Percentiles rank a stretch among this genome's conserved stretches.
These are phyloP conservation scores for Paracorniculantispora psalliotae DNA, from an alignment of 2,329 filamentous ascomycete species.

Conservation along the genomic window DNA sequence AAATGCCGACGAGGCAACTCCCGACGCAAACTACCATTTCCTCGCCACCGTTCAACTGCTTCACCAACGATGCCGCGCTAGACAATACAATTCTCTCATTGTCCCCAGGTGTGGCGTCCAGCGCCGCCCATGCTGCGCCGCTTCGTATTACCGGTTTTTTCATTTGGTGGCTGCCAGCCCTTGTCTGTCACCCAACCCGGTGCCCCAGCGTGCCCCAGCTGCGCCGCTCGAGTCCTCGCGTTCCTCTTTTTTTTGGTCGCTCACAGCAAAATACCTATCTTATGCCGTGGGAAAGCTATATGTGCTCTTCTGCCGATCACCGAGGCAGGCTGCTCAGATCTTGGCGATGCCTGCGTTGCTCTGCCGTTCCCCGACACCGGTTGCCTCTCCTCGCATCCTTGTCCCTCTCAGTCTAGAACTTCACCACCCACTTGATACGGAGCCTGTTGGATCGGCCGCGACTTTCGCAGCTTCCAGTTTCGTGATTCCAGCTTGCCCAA, in stretches of 20 bases:
- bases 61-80: neutral
- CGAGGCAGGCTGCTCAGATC: neutral
- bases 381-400: neutral
- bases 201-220: neutral
- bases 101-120: neutral
- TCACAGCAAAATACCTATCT: neutral
- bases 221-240: neutral
- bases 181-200: neutral
- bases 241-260: no score
- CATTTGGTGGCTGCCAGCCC: neutral
- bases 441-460: neutral
- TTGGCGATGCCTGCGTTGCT: neutral
- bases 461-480: neutral
- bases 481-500: neutral
- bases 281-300: neutral
- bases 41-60: neutral
- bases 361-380: neutral
- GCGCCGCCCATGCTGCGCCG: neutral
- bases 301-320: neutral
- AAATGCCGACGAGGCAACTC: neutral
- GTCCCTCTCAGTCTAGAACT: neutral
- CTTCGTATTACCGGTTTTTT: neutral
- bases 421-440: neutral
- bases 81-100: neutral
- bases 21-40: no score